Base-by-base conservation (phyloP, 768 basidiomycete species). In the Tulasnella sp. region DNA sequence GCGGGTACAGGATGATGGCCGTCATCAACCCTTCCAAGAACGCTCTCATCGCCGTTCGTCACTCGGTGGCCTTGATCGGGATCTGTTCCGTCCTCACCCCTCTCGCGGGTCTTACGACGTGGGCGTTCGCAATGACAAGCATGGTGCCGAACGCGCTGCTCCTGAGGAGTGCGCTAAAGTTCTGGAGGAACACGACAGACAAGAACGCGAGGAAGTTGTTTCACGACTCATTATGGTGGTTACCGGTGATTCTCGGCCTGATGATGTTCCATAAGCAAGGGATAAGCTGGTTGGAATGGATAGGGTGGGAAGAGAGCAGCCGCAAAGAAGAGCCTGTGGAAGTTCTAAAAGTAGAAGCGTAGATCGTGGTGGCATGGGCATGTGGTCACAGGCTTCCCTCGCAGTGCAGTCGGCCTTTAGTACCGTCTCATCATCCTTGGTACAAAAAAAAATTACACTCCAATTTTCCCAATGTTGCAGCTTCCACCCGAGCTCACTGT, bases 241-340 rank as follows among this genome's bases (percentile, higher is more conserved):
- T 98, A 43, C 94, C 94, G 0, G 84, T 86, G 4, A 74, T 97
- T 4, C 75, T 98, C 62, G 91, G 83, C 2, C 74, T 98, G 64
- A 92, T 93, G 87, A 92, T 99, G 89, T 74, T 87, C 57, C 92
- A 94, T 71, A 97, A 97, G 73, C 82, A 84, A 66, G 86, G 87
- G 0, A 74, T 87, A 65, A 82, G 85, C 63, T 92, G 88, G 89
- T 65, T 22, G 21, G 49, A 62, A 10, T 60, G 64, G 60, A 41
- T 62, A 24, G 54, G 54, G 41, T 10, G 41, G 27, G 54, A 10
- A 15, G 54, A 55, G 43, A n/a, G 38, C 21, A 25, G 22, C 4
- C 19, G 41, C 17, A 30, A 30, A 22, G 29, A 53, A 41, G 51
- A 53, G 34, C 34, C 34, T 38, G 34, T 38, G 34, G 15, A 5